Percentiles rank a stretch among this genome's conserved stretches.
phyloP scores from a whole-genome alignment of 495 filamentous ascomycete species.

The Pyrenopolyporus hunteri region DNA sequence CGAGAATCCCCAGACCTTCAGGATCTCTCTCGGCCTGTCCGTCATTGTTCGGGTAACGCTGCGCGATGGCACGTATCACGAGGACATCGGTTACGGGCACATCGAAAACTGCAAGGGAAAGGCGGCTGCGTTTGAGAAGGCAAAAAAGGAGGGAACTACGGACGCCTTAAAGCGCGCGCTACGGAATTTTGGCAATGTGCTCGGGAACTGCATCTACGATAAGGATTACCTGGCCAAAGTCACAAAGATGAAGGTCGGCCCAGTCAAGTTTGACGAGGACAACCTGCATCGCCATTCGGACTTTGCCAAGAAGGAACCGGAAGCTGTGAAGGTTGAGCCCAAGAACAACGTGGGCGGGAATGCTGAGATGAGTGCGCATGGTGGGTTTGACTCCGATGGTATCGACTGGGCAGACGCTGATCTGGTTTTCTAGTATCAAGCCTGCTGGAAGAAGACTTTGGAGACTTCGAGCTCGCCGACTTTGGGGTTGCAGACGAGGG shows the following conservation, averaged over 20 bases:
- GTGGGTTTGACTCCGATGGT: conserved; percentile 40
- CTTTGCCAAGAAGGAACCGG: conserved; percentile 67
- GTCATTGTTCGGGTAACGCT: conserved; percentile 89
- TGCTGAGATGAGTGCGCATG: conserved; percentile 22
- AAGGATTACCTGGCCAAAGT: conserved; percentile 89
- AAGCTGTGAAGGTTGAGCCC: conserved; percentile 39
- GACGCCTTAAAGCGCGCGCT: conserved; percentile 90
- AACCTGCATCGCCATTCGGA: conserved; percentile 83
- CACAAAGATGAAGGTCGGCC: conserved; percentile 73
- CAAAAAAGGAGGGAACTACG: conserved; percentile 96
- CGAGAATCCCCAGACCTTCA: conserved; percentile 62
- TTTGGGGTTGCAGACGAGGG: conserved; percentile 65
- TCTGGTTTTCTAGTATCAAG: conserved; percentile 39
- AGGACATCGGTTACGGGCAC: conserved; percentile 94
- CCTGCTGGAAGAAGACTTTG: conserved; percentile 38
- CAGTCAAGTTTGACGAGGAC: conserved; percentile 72
- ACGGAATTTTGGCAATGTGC: conserved; percentile 91
- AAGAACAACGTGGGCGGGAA: conserved; percentile 46
- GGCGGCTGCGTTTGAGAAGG: conserved; percentile 93
- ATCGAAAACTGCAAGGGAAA: conserved; percentile 96
- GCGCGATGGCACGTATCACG: conserved; percentile 90
- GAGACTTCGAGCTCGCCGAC: conserved; percentile 75
- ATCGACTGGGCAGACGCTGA: conserved; percentile 44
- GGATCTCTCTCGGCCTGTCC: conserved; percentile 79
- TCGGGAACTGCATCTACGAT: conserved; percentile 98